Evolutionary conservation across 2,329 filamentous ascomycete genomes (phyloP).

Genomic region (Stagonosporopsis vannaccii): DNA sequence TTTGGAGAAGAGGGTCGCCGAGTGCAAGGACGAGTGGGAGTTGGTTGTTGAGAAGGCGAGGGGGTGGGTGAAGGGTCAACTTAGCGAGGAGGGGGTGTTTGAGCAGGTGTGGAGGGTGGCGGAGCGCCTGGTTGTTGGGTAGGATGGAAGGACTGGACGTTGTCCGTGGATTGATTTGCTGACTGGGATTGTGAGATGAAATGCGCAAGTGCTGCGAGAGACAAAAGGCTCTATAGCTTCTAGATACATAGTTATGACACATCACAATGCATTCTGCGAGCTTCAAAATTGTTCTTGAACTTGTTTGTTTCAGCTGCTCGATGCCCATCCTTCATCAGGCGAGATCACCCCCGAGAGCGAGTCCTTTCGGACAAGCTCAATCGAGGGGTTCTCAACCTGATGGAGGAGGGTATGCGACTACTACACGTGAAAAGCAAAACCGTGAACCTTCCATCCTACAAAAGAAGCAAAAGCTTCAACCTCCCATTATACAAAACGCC

Average conservation of each 20-base stretch:
- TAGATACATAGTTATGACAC: not conserved
- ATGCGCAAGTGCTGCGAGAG: too few relatives aligned
- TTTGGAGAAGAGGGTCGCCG: conserved; percentile 56
- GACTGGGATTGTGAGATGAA: too few relatives aligned
- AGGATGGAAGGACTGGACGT: not conserved
- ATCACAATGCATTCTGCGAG: not conserved
- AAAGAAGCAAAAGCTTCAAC: not conserved
- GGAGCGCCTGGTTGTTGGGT: not conserved
- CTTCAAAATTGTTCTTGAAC: not conserved
- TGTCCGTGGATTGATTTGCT: not conserved
- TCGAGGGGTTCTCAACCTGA: conserved; percentile 9
- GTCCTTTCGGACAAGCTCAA: conserved; percentile 14
- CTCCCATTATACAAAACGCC: not conserved
- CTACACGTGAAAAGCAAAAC: not conserved
- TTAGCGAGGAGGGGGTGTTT: not conserved
- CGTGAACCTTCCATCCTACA: not conserved
- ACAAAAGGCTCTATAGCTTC: too few relatives aligned
- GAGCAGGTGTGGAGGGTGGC: not conserved
- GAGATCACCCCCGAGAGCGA: conserved; percentile 16
- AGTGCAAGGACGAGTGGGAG: conserved; percentile 66
- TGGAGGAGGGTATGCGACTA: not conserved
- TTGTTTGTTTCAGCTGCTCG: not conserved
- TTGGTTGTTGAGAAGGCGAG: conserved; percentile 68
- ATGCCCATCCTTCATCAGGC: not conserved
- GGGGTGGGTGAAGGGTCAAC: conserved; percentile 43